Evolutionary conservation across 2,329 filamentous ascomycete genomes (phyloP), one percentile per base, ranked within the genome.

Genomic region (Penicillium fuscoglaucum): DNA sequence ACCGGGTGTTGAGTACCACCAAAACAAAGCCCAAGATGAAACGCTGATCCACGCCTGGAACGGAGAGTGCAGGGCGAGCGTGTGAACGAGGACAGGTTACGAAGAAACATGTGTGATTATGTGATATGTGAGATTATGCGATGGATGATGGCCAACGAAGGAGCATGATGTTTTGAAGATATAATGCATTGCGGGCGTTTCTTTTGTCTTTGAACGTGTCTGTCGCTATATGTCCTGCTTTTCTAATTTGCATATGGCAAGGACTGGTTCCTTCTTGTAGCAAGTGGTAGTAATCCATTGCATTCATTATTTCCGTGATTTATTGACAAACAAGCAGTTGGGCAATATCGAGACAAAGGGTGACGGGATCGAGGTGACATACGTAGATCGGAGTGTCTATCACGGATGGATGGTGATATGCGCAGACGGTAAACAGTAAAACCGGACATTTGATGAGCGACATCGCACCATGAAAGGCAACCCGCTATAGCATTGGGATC

Each of bases 171-270:
- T 29, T 24, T 26, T 31, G 13, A 24, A 29, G 24, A 28, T 24
- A 24, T 29, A 40, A 39, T 51, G 53, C 53, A 56, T 56, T 37
- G 21, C 24, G 39, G 21, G 52, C 39, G 46, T 45, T 44, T 43
- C 19, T 50, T 24, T 51, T 44, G 21, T 51, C 15, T 15, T 43
- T 31, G n/a, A 43, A 19, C n/a, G 17, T 39, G 35, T 33, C 33
- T 24, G 28, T 40, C 31, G n/a, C n/a, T 45, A 17, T 33, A 41
- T 21, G 9, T 26, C 13, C 43, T 56, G 17, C 6, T 17, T 37
- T 51, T 19, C 6, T 28, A 19, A 12, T 40, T 26, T 21, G 24
- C 10, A 29, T 26, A 17, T 13, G 28, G 7, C 8, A 2, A 33
- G 39, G 47, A 39, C 53, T 44, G 53, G 53, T 37, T 45, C 53